These are phyloP conservation scores for Alloteropsis angusta DNA, from an alignment of 202 grass and related monocot species.

Conservation along the genomic window DNA sequence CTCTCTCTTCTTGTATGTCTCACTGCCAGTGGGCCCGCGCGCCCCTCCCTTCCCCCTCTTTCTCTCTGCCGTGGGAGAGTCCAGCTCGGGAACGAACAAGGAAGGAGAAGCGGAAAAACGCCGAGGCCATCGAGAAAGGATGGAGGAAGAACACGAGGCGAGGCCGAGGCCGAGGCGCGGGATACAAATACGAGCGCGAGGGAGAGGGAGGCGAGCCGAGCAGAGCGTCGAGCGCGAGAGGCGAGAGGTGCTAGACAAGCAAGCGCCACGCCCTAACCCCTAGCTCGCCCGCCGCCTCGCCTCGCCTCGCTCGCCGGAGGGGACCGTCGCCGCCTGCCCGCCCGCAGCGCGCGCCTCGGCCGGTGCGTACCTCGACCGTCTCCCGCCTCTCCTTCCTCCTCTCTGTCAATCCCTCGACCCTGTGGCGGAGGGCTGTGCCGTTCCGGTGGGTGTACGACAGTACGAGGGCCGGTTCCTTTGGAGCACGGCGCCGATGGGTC, in stretches of 20 bases:
- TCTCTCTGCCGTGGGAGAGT: background rate
- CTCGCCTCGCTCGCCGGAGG: slow-evolving; percentile 10
- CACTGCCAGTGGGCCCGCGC: background rate
- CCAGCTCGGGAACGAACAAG: no score
- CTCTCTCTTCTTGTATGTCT: background rate
- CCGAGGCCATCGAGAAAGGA: background rate
- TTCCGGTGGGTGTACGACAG: background rate
- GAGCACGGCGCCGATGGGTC: background rate
- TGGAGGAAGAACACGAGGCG: slow-evolving; percentile 2
- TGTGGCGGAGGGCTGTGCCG: background rate
- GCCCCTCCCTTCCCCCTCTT: background rate
- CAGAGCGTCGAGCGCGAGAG: no score
- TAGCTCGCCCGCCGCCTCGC: background rate
- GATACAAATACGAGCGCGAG: background rate
- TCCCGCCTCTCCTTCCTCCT: background rate
- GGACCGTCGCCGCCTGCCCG: background rate
- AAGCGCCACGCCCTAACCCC: slow-evolving; percentile 11
- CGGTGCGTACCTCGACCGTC: slow-evolving; percentile 25
- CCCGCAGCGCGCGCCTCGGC: slow-evolving; percentile 6
- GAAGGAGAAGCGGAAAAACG: background rate
- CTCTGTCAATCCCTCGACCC: no score
- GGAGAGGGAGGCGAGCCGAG: background rate
- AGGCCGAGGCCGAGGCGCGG: background rate
- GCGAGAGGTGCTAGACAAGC: slow-evolving; percentile 19
- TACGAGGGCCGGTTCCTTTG: background rate